Percentiles rank a stretch among this genome's conserved stretches.
Conservation (phyloP, 371 early-diverging fungal species). For the Mucor sp. region DNA sequence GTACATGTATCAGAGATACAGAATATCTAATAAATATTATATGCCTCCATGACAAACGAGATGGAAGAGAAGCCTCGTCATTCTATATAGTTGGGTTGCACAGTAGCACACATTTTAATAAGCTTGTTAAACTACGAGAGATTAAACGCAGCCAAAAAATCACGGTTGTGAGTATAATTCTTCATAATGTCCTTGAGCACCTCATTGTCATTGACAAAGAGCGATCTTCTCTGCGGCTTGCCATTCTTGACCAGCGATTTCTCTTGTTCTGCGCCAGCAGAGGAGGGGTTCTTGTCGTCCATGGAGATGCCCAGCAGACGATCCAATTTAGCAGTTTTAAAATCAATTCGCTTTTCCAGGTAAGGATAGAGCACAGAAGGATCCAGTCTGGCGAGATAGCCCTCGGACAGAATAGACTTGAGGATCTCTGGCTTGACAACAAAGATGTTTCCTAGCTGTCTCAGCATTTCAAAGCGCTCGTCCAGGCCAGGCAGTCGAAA, state of each 20-base stretch:
- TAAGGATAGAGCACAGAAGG: constrained; percentile 78
- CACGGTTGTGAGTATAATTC: constrained; percentile 35
- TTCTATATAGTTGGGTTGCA: not conserved
- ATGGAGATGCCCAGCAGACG: constrained; percentile 54
- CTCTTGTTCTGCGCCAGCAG: constrained; percentile 17
- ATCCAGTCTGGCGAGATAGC: constrained; percentile 80
- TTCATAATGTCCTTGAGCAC: constrained; percentile 51
- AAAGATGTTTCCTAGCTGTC: constrained; percentile 90
- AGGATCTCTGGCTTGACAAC: constrained; percentile 89
- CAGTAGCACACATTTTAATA: not conserved
- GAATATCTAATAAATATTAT: too few species aligned
- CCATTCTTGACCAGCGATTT: constrained; percentile 5
- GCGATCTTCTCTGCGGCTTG: constrained; percentile 40
- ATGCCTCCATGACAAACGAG: not conserved
- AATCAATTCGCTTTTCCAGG: constrained; percentile 88
- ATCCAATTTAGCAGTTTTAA: constrained; percentile 68
- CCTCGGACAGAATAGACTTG: constrained; percentile 81
- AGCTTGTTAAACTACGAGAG: constrained; percentile 7
- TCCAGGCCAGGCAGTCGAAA: constrained; percentile 78
- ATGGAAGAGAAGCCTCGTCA: not conserved
- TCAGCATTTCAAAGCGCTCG: constrained; percentile 90
- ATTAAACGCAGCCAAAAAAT: constrained; percentile 46
- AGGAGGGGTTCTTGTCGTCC: constrained; percentile 19
- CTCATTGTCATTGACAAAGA: constrained; percentile 52
- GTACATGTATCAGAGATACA: too few species aligned